phyloP scores from a whole-genome alignment of 129 eudicot species.

The Tanacetum coccineum region DNA sequence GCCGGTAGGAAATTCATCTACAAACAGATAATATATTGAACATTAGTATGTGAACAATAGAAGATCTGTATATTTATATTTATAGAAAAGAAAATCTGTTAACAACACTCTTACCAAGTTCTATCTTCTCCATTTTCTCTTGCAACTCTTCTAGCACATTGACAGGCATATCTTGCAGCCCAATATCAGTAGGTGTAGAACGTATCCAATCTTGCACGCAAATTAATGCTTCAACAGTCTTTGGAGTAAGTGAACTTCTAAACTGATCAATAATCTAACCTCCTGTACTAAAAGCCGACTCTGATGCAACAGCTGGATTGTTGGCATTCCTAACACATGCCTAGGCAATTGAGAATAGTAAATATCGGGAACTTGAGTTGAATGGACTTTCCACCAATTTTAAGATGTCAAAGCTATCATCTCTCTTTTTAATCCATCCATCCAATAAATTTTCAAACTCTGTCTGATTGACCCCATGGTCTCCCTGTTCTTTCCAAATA shows the following conservation, averaged over 20 bases:
- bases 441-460: not conserved
- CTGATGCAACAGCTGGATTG: conserved; percentile 24
- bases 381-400: conserved; percentile 1
- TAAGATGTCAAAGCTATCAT: not conserved
- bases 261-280: conserved; percentile 13
- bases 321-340: conserved; percentile 19
- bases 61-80: no score
- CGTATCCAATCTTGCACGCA: not conserved
- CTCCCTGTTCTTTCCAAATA: not conserved
- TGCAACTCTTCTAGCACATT: no score
- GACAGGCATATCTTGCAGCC: no score
- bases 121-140: no score
- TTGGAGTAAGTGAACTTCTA: no score
- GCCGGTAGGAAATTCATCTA: no score
- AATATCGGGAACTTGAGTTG: not conserved
- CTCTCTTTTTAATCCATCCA: not conserved
- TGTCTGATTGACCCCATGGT: not conserved
- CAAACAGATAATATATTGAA: no score
- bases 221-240: not conserved
- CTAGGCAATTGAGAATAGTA: not conserved
- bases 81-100: no score
- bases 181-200: not conserved
- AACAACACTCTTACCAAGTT: no score
- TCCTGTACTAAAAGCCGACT: conserved; percentile 17
- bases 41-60: no score